These are phyloP conservation scores for Pseudonitzschia multiseries DNA, from an alignment of 108 stramenopile genomes.

Conservation along the genomic window DNA sequence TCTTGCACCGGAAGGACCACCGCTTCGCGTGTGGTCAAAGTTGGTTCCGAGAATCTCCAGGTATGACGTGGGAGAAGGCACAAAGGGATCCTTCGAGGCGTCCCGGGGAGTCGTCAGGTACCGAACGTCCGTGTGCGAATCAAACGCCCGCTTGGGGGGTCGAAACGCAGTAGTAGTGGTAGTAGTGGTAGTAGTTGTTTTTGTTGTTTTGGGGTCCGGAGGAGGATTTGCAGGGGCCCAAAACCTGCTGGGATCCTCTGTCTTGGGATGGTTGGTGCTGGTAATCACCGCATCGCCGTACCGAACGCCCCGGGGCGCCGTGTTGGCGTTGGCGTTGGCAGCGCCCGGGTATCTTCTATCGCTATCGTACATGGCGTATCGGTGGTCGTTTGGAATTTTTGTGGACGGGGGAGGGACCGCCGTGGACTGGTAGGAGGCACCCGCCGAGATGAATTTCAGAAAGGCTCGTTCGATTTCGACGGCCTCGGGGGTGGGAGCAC, in stretches of 20 bases:
- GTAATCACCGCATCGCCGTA: too few relatives aligned
- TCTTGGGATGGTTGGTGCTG: too few relatives aligned
- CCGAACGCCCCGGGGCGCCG: too few relatives aligned
- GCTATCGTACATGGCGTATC: neutral
- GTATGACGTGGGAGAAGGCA: neutral
- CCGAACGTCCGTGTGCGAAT: neutral
- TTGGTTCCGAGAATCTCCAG: neutral
- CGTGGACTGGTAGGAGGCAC: neutral
- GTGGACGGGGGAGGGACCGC: neutral
- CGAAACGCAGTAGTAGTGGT: neutral
- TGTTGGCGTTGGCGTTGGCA: too few relatives aligned
- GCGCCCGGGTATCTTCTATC: too few relatives aligned
- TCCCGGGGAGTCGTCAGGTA: neutral
- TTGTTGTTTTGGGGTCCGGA: too few relatives aligned
- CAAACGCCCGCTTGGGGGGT: neutral
- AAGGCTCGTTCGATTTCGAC: neutral
- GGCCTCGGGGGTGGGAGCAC: too few relatives aligned
- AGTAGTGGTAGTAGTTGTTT: neutral
- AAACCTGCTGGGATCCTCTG: too few relatives aligned
- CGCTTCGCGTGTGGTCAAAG: neutral
- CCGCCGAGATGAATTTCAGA: constrained; percentile 1
- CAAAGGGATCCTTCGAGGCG: neutral
- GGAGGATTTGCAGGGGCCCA: too few relatives aligned
- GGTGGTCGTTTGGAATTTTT: neutral
- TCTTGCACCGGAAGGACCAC: too few relatives aligned